Base-by-base conservation (phyloP, 2,329 filamentous ascomycete species). In the Penicillium sp. region DNA sequence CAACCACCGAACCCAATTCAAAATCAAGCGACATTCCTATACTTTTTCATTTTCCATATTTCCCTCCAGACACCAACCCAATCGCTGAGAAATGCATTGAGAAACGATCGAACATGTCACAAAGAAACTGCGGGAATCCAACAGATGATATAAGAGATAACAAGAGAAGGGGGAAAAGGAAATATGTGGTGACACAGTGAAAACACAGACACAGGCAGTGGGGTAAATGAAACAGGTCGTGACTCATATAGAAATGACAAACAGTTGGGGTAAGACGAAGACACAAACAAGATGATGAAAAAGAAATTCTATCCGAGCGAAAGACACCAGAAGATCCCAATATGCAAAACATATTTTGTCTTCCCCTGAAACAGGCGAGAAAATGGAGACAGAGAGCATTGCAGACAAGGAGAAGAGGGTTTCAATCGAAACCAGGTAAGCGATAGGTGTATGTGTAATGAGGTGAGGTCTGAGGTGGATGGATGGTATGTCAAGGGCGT, bases 81-180 rank as follows among this genome's bases (percentile, higher is more conserved):
- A 64, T 63, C 63, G 63, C 62, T 62, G 62, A 65, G 57, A 66
- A 66, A 66, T 66, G 63, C 63, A 62, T 58, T 48, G 52, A 59
- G 50, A 59, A 60, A 54, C 44, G 49, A 62, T 49, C 48, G 57
- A 55, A 50, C 36, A 55, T 50, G 52, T 48, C 55, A 55, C 49
- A 56, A 61, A 55, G 51, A 56, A 61, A 9, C 34, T 10, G 18
- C 19, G 10, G 16, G 5, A 21, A 39, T 21, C 36, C 16, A 39
- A 39, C 34, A 40, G 11, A 42, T 55, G 44, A 55, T 43, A 55
- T 40, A 52, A 54, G 52, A 50, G 44, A 55, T 11, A 40, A 58
- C 31, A 51, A n/a, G 49, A 55, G 54, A 44, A 14, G 56, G 56
- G 52, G 54, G 50, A 57, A 59, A 67, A 64, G 60, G 69, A 53